Conservation (phyloP, 1,284 basidiomycete species). For the Ceratobasidium theobromae region DNA sequence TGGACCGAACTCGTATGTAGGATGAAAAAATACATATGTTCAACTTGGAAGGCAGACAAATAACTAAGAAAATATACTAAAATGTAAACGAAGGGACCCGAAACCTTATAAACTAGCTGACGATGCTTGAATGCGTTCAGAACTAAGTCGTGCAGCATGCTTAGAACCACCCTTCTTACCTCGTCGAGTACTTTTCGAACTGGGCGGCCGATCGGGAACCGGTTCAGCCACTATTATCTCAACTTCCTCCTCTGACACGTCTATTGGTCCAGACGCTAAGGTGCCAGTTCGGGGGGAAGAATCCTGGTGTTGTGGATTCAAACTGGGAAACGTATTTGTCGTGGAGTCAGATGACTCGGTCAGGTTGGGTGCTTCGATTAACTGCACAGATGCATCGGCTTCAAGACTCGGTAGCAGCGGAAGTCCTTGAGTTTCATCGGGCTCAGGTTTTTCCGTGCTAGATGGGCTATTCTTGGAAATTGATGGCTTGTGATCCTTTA, state of each 20-base stretch:
- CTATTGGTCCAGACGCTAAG: no score
- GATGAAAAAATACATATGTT: constrained; percentile 6
- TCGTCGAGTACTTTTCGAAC: neutral
- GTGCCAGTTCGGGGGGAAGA: no score
- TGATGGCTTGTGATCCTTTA: constrained; percentile 17
- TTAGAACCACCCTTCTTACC: neutral
- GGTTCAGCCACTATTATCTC: neutral
- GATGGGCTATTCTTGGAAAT: neutral
- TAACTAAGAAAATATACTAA: no score
- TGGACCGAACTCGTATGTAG: neutral
- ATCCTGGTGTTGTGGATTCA: no score
- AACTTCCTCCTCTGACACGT: no score
- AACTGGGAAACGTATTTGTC: neutral
- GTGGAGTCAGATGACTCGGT: neutral
- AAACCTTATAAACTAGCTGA: neutral
- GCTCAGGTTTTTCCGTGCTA: neutral
- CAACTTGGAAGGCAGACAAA: no score
- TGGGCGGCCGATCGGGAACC: neutral
- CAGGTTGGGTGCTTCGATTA: neutral
- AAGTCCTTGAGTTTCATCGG: neutral
- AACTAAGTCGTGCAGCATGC: neutral
- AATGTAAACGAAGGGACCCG: neutral
- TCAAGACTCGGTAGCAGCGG: neutral
- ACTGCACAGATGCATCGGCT: constrained; percentile 2
- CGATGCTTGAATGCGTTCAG: neutral